Conservation (phyloP, 108 stramenopile species). For the Schizochytrium sp. region DNA sequence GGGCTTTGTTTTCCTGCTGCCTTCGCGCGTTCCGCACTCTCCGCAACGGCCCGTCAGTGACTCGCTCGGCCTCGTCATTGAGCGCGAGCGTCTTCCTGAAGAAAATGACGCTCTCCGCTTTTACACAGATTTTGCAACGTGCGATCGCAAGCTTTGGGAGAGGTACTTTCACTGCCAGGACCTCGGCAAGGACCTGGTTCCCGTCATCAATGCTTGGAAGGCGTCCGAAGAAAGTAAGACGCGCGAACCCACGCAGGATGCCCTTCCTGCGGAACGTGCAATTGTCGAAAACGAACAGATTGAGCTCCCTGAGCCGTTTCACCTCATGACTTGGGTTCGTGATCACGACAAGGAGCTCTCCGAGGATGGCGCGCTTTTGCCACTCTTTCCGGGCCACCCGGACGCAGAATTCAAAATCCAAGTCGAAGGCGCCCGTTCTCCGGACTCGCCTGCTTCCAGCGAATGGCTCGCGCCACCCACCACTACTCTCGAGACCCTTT, state of each 20-base stretch:
- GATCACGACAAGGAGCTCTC: background rate
- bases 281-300: background rate
- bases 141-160: slow-evolving; percentile 2
- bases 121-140: slow-evolving; percentile 1
- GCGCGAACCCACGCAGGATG: background rate
- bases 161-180: slow-evolving; percentile 27
- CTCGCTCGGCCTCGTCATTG: slow-evolving; percentile 25
- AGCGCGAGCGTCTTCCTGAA: slow-evolving; percentile 19
- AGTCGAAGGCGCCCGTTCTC: background rate
- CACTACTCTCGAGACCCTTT: background rate
- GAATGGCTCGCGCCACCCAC: background rate
- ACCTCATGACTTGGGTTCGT: background rate
- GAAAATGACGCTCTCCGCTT: slow-evolving; percentile 26
- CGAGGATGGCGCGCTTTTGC: background rate
- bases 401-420: background rate
- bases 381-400: slow-evolving; percentile 1
- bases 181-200: slow-evolving; percentile 23
- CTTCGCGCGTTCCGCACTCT: slow-evolving; percentile 21
- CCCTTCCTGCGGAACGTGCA: background rate
- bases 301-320: background rate
- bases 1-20: slow-evolving; percentile 19
- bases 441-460: background rate
- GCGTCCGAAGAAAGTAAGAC: background rate
- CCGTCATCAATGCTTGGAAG: slow-evolving; percentile 17
- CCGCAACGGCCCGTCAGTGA: slow-evolving; percentile 20